Evolutionary conservation across 805 yeast genomes (phyloP).

Genomic region (Cyberlindnera lachancei): DNA sequence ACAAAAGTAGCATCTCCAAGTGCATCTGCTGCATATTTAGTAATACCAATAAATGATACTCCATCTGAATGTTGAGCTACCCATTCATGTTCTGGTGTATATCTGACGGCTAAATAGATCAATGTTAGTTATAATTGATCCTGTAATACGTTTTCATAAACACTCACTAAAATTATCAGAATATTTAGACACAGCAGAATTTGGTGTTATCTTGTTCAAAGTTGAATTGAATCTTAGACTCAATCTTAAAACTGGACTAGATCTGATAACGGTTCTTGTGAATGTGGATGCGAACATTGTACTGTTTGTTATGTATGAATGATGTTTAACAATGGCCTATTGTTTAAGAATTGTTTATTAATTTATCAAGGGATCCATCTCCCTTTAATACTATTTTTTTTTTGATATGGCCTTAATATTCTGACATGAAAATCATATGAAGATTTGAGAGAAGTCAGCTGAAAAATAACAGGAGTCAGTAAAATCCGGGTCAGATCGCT

Average conservation of each 20-base stretch:
- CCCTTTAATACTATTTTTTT: too few species aligned
- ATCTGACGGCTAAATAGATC: slow-evolving; percentile 38
- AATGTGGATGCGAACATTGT: slow-evolving; percentile 11
- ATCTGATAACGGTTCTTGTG: slow-evolving; percentile 11
- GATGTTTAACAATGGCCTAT: too few species aligned
- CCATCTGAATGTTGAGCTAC: slow-evolving; percentile 79
- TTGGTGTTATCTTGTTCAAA: slow-evolving; percentile 15
- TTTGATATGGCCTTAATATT: too few species aligned
- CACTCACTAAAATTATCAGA: slow-evolving; percentile 9
- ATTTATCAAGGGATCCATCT: too few species aligned
- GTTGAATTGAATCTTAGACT: slow-evolving; percentile 19
- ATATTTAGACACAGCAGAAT: slow-evolving; percentile 18
- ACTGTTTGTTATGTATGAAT: background rate
- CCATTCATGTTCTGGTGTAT: slow-evolving; percentile 94
- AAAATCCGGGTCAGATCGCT: too few species aligned
- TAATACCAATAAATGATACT: slow-evolving; percentile 83
- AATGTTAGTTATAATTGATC: too few species aligned
- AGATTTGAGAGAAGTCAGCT: too few species aligned
- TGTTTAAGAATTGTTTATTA: too few species aligned
- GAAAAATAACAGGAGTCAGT: too few species aligned
- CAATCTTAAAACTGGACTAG: slow-evolving; percentile 16
- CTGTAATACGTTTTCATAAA: too few species aligned
- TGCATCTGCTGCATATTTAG: slow-evolving; percentile 92
- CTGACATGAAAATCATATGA: too few species aligned
- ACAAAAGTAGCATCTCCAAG: slow-evolving; percentile 94